phyloP scores from a whole-genome alignment of 352 stramenopile genomes.

The Stephanocyclus meneghinianus region DNA sequence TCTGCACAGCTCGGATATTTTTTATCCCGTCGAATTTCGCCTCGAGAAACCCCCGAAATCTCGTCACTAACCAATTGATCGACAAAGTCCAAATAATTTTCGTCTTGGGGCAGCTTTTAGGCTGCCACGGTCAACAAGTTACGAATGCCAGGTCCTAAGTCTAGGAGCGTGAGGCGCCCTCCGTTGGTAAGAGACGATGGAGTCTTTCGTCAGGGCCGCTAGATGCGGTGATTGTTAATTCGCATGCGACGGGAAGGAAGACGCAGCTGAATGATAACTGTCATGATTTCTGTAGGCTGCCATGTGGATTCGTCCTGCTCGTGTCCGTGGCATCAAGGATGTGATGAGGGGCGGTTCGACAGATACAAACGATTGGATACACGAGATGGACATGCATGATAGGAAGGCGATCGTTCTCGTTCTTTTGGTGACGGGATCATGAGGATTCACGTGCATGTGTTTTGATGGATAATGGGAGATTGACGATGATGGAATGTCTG shows the following conservation, averaged over 20 bases:
- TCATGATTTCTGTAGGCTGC: conserved; percentile 1
- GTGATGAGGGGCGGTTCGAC: background rate
- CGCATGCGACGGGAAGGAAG: background rate
- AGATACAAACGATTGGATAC: background rate
- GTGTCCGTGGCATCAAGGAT: background rate
- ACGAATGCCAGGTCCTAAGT: conserved; percentile 90
- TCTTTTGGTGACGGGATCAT: background rate
- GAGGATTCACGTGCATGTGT: too few relatives aligned
- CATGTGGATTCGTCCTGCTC: background rate
- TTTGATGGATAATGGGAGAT: too few relatives aligned
- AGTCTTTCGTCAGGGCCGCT: background rate
- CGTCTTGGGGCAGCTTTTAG: conserved; percentile 80
- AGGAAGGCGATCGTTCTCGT: background rate
- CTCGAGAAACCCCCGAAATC: conserved; percentile 87
- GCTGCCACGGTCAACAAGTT: conserved; percentile 93
- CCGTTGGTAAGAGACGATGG: conserved; percentile 34
- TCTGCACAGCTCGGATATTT: conserved; percentile 88
- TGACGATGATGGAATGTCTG: too few relatives aligned
- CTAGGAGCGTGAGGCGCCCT: conserved; percentile 81
- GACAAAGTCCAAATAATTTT: conserved; percentile 88
- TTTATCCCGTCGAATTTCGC: conserved; percentile 91
- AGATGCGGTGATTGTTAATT: background rate
- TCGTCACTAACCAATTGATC: conserved; percentile 90
- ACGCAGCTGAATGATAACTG: background rate
- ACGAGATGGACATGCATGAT: background rate